phyloP scores from a whole-genome alignment of 805 yeast genomes.

The Myxozyma mucilagina region DNA sequence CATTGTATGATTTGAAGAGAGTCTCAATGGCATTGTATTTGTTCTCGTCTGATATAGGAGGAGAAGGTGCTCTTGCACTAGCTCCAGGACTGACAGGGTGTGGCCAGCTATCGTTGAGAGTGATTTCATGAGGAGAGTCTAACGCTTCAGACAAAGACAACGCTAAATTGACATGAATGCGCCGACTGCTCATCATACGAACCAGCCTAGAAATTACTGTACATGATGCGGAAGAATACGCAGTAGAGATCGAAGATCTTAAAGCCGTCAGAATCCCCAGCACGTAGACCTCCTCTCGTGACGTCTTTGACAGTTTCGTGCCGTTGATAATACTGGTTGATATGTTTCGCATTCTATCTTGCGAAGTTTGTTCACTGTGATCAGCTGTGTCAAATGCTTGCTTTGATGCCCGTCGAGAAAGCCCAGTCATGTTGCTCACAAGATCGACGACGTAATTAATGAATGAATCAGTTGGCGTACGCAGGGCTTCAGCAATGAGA shows the following conservation, averaged over 20 bases:
- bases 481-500: slow-evolving; percentile 19
- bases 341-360: not conserved
- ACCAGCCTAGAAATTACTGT: slow-evolving; percentile 4
- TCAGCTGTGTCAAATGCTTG: not conserved
- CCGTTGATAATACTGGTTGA: slow-evolving; percentile 18
- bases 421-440: not conserved
- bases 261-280: slow-evolving; percentile 6
- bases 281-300: slow-evolving; percentile 10
- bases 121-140: slow-evolving; percentile 9
- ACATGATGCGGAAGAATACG: slow-evolving; percentile 6
- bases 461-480: slow-evolving; percentile 24
- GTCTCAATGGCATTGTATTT: not conserved
- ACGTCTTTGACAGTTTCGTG: slow-evolving; percentile 2
- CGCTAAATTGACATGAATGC: slow-evolving; percentile 3
- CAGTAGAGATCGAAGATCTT: slow-evolving; percentile 2
- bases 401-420: not conserved
- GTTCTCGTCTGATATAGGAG: not conserved
- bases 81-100: not conserved
- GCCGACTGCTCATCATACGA: slow-evolving; percentile 5
- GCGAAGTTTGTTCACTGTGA: not conserved
- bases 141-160: slow-evolving; percentile 7
- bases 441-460: slow-evolving; percentile 4
- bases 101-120: slow-evolving; percentile 20
- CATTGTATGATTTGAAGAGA: not conserved
- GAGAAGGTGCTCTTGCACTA: not conserved